phyloP scores from a whole-genome alignment of 2,329 filamentous ascomycete species.

The Verticillium dahliae region DNA sequence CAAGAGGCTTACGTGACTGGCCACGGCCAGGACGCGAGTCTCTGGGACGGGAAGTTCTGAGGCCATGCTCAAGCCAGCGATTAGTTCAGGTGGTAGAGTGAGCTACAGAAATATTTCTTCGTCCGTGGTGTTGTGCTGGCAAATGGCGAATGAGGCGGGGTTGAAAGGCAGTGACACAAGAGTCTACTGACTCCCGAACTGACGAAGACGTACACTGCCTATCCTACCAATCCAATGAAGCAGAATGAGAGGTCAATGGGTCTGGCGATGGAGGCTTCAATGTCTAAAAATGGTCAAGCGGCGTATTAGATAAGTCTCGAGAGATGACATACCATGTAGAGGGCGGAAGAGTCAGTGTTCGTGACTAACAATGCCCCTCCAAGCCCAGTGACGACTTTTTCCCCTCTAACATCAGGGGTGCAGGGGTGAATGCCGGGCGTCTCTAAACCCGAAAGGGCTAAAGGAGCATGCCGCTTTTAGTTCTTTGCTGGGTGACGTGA shows the following conservation, averaged over 20 bases:
- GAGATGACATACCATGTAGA: not conserved
- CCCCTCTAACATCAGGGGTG: not conserved
- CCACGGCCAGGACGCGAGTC: conserved; percentile 73
- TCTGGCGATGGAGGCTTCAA: not conserved
- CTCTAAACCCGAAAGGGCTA: too few species aligned
- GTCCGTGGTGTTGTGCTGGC: not conserved
- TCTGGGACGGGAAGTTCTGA: conserved; percentile 42
- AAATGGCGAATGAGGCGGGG: not conserved
- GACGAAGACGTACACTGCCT: not conserved
- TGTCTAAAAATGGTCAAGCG: not conserved
- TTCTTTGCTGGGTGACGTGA: too few species aligned
- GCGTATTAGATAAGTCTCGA: not conserved
- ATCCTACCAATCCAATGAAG: not conserved
- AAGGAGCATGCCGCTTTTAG: too few species aligned
- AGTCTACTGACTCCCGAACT: not conserved
- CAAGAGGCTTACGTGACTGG: conserved; percentile 80
- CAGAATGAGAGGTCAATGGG: not conserved
- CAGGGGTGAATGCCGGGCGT: too few species aligned
- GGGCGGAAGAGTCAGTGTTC: not conserved
- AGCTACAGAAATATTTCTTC: not conserved
- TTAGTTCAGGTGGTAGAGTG: not conserved
- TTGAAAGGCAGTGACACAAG: not conserved
- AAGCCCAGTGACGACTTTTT: not conserved
- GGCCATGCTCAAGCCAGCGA: conserved; percentile 22
- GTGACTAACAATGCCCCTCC: not conserved